A percentile compares a stretch with the other conserved stretches of the same genome.
Evolutionary conservation across 805 yeast species (phyloP).

Genomic region (Ogataea corticis): DNA sequence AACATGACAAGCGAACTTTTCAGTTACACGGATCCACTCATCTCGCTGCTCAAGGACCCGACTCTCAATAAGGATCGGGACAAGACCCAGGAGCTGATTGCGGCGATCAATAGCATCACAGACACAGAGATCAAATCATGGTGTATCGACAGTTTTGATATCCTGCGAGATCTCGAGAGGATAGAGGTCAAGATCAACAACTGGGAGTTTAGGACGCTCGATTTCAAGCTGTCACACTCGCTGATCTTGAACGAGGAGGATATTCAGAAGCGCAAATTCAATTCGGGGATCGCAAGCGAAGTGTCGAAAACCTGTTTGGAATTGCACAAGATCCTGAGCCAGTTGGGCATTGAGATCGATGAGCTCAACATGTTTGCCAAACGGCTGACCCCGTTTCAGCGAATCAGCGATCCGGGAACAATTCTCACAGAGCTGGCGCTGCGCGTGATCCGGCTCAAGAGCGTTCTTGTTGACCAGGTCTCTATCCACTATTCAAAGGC

Average conservation of each 20-base stretch:
- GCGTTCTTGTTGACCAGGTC: constrained; percentile 50
- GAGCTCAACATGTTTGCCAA: constrained; percentile 45
- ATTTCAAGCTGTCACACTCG: constrained; percentile 42
- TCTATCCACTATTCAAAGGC: constrained; percentile 65
- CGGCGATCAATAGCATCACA: constrained; percentile 44
- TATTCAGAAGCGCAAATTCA: constrained; percentile 42
- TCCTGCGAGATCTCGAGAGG: constrained; percentile 51
- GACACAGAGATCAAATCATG: constrained; percentile 47
- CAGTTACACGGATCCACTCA: constrained; percentile 48
- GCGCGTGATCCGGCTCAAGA: constrained; percentile 50
- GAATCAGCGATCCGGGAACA: constrained; percentile 55
- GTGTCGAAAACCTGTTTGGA: constrained; percentile 54
- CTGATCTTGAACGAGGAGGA: constrained; percentile 23
- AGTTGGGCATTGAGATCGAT: constrained; percentile 47
- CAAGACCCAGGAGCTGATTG: constrained; percentile 41
- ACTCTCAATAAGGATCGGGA: constrained; percentile 42
- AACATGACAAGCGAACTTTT: constrained; percentile 25
- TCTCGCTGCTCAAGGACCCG: constrained; percentile 49
- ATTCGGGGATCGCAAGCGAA: constrained; percentile 53
- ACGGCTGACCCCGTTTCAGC: constrained; percentile 44
- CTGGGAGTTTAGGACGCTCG: constrained; percentile 58
- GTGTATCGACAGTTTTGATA: constrained; percentile 48
- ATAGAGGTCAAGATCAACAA: constrained; percentile 46
- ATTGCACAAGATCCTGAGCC: constrained; percentile 41
- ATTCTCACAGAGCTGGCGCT: constrained; percentile 45